Conservation (phyloP, 768 basidiomycete species). For the Tricholoma saponaceum region DNA sequence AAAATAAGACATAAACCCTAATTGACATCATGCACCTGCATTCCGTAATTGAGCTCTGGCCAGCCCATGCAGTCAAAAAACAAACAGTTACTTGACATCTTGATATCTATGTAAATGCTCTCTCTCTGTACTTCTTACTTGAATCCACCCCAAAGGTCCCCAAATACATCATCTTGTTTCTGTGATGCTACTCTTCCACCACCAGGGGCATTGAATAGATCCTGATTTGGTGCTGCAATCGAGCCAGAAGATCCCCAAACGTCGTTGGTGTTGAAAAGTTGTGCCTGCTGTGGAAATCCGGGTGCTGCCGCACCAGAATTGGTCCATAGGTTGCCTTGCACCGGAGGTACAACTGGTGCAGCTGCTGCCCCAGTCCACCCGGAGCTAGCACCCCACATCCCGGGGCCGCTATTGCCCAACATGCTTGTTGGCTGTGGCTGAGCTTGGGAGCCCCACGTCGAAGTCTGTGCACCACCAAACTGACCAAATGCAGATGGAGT, state of each 20-base stretch:
- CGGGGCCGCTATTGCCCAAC: constrained; percentile 50
- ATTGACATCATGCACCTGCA: too few relatives aligned
- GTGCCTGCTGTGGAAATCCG: constrained; percentile 26
- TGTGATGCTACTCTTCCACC: constrained; percentile 22
- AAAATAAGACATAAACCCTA: too few relatives aligned
- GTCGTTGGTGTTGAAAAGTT: constrained; percentile 47
- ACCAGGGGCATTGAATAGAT: constrained; percentile 31
- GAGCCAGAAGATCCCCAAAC: constrained; percentile 51
- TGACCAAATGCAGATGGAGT: constrained; percentile 33
- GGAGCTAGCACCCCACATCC: constrained; percentile 64
- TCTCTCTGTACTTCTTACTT: constrained; percentile 41
- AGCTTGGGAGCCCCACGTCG: constrained; percentile 26
- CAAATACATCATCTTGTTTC: constrained; percentile 78
- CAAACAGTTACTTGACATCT: too few relatives aligned
- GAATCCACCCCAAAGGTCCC: constrained; percentile 81
- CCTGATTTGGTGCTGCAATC: constrained; percentile 22
- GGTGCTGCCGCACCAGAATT: constrained; percentile 17
- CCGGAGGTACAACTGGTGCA: constrained; percentile 21
- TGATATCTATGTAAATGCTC: neutral
- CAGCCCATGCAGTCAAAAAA: too few relatives aligned
- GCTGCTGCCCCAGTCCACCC: constrained; percentile 51
- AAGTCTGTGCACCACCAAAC: constrained; percentile 24
- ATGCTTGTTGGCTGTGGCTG: constrained; percentile 38
- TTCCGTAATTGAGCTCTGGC: too few relatives aligned
- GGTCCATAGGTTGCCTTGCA: constrained; percentile 41